A percentile compares a stretch with the other conserved stretches of the same genome.
Evolutionary conservation across 2,329 filamentous ascomycete genomes (phyloP).

Genomic region (Xylariaceae sp.): DNA sequence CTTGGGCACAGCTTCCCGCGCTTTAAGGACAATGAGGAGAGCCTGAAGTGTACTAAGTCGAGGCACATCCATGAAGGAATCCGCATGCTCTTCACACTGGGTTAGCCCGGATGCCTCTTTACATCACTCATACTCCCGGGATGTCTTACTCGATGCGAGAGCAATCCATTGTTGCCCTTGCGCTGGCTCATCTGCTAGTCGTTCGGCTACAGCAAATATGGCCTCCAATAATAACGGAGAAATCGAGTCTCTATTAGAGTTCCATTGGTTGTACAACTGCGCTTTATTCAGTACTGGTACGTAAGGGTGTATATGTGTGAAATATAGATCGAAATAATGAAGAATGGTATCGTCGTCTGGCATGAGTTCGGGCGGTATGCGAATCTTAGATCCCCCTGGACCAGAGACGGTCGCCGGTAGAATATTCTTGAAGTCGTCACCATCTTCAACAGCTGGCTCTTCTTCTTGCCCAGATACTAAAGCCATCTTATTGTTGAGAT

Average conservation of each 20-base stretch:
- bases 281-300: constrained; percentile 82
- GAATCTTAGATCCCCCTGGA: constrained; percentile 72
- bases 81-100: constrained; percentile 65
- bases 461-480: constrained; percentile 45
- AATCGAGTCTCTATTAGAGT: constrained; percentile 73
- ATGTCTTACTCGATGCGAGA: constrained; percentile 68
- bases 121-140: neutral
- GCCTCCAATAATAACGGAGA: constrained; percentile 87
- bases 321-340: constrained; percentile 87
- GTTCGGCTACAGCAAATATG: constrained; percentile 83
- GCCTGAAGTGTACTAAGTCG: constrained; percentile 89
- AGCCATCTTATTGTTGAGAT: constrained; percentile 63
- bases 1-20: constrained; percentile 85
- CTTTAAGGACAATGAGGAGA: constrained; percentile 81
- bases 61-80: constrained; percentile 90
- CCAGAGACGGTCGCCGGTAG: constrained; percentile 65
- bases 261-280: constrained; percentile 87
- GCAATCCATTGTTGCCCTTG: constrained; percentile 92
- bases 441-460: constrained; percentile 63
- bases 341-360: constrained; percentile 77
- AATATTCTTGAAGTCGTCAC: constrained; percentile 68
- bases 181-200: constrained; percentile 76
- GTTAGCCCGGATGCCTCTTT: constrained; percentile 24
- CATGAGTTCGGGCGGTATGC: constrained; percentile 91
- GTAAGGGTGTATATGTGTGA: constrained; percentile 86